A percentile compares a stretch with the other conserved stretches of the same genome.
These are phyloP conservation scores for Coelastrella sp. DNA, from an alignment of 139 green algal species.

Conservation along the genomic window DNA sequence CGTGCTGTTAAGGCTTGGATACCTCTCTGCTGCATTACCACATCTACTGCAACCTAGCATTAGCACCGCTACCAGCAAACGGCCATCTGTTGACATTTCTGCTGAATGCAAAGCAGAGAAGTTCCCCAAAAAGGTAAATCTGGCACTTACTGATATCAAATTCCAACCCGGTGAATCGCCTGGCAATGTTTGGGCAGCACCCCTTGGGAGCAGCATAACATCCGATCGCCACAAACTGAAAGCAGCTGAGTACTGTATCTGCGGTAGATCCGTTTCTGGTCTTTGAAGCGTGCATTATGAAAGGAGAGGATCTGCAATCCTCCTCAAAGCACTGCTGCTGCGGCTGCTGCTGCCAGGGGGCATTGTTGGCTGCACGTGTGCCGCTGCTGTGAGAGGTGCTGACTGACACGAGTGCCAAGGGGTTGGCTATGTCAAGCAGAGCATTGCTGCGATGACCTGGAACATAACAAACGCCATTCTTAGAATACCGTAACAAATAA, in stretches of 20 bases:
- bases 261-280: neutral
- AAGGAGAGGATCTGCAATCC: conserved; percentile 29
- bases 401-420: too few relatives aligned
- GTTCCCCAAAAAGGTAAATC: too few relatives aligned
- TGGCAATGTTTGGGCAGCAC: conserved; percentile 39
- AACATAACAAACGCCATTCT: too few relatives aligned
- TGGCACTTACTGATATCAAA: conserved; percentile 43
- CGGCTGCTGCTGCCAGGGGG: conserved; percentile 4
- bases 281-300: conserved; percentile 44
- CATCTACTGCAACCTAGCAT: too few relatives aligned
- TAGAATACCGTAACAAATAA: too few relatives aligned
- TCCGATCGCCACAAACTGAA: conserved; percentile 49
- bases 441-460: too few relatives aligned
- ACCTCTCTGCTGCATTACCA: neutral
- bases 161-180: conserved; percentile 43
- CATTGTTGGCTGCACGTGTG: neutral
- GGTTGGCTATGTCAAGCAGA: too few relatives aligned
- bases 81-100: neutral
- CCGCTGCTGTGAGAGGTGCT: neutral
- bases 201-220: conserved; percentile 48
- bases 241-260: conserved; percentile 4
- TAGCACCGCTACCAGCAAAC: neutral
- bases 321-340: conserved; percentile 44
- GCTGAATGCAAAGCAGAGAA: too few relatives aligned
- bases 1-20: neutral